These are phyloP conservation scores for Solanum hybrid DNA, from an alignment of 305 asterid species.

Conservation along the genomic window DNA sequence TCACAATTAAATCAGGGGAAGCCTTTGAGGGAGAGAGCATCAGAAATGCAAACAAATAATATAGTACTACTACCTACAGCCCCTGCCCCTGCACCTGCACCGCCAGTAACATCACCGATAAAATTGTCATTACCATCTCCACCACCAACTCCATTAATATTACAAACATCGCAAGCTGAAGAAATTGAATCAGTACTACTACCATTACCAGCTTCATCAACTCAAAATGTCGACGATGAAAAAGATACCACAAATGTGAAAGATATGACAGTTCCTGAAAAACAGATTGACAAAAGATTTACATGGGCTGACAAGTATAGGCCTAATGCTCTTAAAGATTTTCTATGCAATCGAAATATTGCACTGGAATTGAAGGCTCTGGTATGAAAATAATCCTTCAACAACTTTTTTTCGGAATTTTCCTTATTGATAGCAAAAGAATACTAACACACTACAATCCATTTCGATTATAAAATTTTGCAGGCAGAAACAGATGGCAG, in stretches of 20 bases:
- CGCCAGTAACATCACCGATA: neutral
- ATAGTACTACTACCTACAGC: conserved; percentile 7
- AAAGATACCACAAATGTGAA: conserved; percentile 5
- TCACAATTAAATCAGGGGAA: conserved; percentile 29
- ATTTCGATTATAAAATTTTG: conserved; percentile 6
- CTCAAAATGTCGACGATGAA: conserved; percentile 11
- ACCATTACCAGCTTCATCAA: conserved; percentile 10
- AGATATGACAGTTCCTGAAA: conserved; percentile 2
- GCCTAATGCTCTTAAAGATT: conserved; percentile 47
- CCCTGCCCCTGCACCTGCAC: neutral
- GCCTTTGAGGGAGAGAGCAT: conserved; percentile 89
- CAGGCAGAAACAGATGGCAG: conserved; percentile 15
- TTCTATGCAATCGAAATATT: conserved; percentile 51
- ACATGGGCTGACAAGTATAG: conserved; percentile 63
- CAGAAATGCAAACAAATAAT: conserved; percentile 19
- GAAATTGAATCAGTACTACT: neutral
- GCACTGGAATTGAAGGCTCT: conserved; percentile 42
- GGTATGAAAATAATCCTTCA: conserved; percentile 14
- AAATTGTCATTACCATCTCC: conserved; percentile 2
- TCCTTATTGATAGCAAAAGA: neutral
- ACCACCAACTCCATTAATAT: neutral
- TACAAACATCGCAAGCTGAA: neutral
- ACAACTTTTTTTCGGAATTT: neutral
- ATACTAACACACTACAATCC: neutral
- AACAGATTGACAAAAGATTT: conserved; percentile 20